Conservation (phyloP, 441 rosid species). For the Omphalea diandra region DNA sequence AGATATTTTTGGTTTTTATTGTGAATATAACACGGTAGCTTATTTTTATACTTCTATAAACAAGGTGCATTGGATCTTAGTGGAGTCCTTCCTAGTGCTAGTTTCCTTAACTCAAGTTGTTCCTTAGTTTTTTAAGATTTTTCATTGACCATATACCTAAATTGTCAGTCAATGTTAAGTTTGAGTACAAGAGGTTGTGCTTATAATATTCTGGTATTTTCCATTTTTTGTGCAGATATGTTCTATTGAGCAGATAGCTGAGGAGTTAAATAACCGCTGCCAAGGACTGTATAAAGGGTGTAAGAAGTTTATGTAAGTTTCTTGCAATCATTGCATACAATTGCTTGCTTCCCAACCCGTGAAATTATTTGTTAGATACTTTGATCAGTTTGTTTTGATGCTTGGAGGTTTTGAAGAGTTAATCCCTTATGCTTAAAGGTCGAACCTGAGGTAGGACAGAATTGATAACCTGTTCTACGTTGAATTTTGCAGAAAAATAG, state of each 20-base stretch:
- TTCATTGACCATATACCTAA: not conserved
- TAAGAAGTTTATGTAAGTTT: slow-evolving; percentile 51
- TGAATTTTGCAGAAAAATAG: too few relatives aligned
- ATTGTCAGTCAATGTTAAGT: not conserved
- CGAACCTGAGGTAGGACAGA: not conserved
- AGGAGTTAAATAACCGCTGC: slow-evolving; percentile 76
- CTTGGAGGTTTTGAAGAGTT: not conserved
- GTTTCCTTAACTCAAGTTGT: not conserved
- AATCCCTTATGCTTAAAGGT: not conserved
- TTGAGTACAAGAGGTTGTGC: not conserved
- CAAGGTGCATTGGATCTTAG: not conserved
- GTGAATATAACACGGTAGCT: not conserved
- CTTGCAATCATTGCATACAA: not conserved
- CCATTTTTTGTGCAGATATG: slow-evolving; percentile 41
- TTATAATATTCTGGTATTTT: not conserved
- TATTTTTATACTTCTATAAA: not conserved
- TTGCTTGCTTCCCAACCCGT: not conserved
- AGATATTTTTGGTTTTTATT: not conserved
- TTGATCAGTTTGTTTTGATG: not conserved
- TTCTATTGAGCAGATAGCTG: slow-evolving; percentile 59
- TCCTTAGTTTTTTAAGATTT: not conserved
- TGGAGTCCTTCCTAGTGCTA: not conserved
- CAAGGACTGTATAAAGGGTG: slow-evolving; percentile 67
- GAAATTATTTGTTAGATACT: not conserved
- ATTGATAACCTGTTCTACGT: not conserved